phyloP scores from a whole-genome alignment of 495 filamentous ascomycete genomes.

The Daldinia bambusicola region DNA sequence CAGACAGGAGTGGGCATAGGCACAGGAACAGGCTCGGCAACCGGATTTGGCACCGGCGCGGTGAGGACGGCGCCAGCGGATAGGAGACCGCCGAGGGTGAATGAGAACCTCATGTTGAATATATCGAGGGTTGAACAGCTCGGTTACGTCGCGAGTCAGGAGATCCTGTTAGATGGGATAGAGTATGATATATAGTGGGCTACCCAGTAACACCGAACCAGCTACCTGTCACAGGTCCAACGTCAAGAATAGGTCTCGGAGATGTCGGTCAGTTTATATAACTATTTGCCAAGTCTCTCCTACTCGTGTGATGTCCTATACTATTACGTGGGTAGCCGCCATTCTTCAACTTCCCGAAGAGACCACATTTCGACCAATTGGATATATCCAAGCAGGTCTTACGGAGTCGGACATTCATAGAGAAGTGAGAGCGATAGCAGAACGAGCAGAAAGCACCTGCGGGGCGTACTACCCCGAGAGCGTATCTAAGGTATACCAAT shows the following conservation, averaged over 20 bases:
- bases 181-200: not conserved
- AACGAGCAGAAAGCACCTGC: not conserved
- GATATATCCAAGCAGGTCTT: conserved; percentile 18
- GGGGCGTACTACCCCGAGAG: conserved; percentile 7
- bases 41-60: conserved; percentile 46
- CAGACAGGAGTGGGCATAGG: conserved; percentile 50
- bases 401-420: conserved; percentile 17
- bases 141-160: not conserved
- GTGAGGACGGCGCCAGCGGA: conserved; percentile 42
- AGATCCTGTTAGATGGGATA: not conserved
- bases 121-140: not conserved
- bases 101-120: conserved; percentile 42
- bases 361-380: conserved; percentile 17
- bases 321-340: conserved; percentile 5
- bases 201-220: conserved; percentile 17
- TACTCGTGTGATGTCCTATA: not conserved
- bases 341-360: conserved; percentile 24
- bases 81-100: conserved; percentile 37
- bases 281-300: conserved; percentile 11
- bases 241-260: not conserved
- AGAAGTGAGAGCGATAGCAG: conserved; percentile 9
- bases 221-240: not conserved
- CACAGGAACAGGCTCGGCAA: conserved; percentile 34
- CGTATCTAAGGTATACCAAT: conserved; percentile 3
- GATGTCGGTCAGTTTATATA: not conserved